Evolutionary conservation across 495 filamentous ascomycete genomes (phyloP).

Genomic region (Paragyromitra xinjiangensis): DNA sequence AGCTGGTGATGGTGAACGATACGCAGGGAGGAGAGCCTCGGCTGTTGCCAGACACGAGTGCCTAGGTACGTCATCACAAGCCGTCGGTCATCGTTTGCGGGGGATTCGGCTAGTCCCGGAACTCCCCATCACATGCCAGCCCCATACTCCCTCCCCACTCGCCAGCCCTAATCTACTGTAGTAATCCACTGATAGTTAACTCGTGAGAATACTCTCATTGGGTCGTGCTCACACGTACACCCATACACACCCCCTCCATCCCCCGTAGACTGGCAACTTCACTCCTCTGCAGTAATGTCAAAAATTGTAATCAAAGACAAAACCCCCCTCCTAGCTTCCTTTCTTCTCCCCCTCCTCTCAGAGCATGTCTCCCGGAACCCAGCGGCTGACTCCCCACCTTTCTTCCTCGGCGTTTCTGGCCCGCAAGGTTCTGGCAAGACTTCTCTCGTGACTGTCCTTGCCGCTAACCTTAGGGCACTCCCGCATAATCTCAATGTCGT

Average conservation of each 20-base stretch:
- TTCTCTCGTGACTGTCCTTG: conserved; percentile 77
- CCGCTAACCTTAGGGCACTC: conserved; percentile 70
- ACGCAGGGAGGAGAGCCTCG: conserved; percentile 20
- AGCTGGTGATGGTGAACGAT: conserved; percentile 4
- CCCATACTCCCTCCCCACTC: conserved; percentile 32
- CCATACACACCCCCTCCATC: not conserved
- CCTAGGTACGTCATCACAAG: conserved; percentile 13
- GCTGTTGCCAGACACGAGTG: conserved; percentile 35
- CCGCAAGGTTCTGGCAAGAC: conserved; percentile 93
- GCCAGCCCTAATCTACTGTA: not conserved
- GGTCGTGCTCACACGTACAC: not conserved
- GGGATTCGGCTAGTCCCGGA: conserved; percentile 18
- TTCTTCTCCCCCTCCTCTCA: conserved; percentile 74
- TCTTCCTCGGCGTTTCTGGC: conserved; percentile 71
- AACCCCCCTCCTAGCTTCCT: conserved; percentile 84
- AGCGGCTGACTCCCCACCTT: conserved; percentile 60
- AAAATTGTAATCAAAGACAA: conserved; percentile 73
- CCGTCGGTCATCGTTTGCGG: not conserved
- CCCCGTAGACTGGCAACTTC: not conserved
- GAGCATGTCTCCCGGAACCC: conserved; percentile 61
- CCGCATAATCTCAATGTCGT: conserved; percentile 75
- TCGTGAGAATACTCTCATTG: not conserved
- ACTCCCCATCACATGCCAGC: conserved; percentile 37
- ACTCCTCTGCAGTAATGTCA: conserved; percentile 32
- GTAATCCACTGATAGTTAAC: not conserved